A percentile compares a stretch with the other conserved stretches of the same genome.
Evolutionary conservation across 2,329 filamentous ascomycete species (phyloP).

Genomic region (Boeremia lycopersici): DNA sequence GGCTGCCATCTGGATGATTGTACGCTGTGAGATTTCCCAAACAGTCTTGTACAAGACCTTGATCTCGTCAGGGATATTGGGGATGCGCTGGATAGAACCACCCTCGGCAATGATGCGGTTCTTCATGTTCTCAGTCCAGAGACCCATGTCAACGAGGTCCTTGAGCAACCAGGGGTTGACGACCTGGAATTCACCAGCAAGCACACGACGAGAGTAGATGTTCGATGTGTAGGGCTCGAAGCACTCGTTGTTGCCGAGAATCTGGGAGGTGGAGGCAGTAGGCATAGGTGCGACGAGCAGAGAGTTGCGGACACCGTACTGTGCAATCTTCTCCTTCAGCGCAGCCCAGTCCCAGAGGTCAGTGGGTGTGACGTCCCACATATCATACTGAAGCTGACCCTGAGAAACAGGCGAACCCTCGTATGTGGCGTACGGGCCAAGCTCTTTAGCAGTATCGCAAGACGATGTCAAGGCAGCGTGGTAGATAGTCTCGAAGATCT

Average conservation of each 20-base stretch:
- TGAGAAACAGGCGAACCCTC: constrained; percentile 92
- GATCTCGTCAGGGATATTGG: constrained; percentile 93
- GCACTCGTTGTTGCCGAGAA: constrained; percentile 98
- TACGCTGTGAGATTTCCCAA: constrained; percentile 97
- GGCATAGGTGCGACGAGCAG: constrained; percentile 96
- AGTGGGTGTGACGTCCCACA: constrained; percentile 94
- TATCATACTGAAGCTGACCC: constrained; percentile 96
- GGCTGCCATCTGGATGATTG: constrained; percentile 95
- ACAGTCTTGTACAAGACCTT: constrained; percentile 99
- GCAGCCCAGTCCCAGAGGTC: constrained; percentile 96
- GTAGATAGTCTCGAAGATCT: constrained; percentile 99
- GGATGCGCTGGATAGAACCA: constrained; percentile 94
- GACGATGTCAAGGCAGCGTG: constrained; percentile 92
- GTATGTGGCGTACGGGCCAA: constrained; percentile 88
- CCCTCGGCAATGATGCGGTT: constrained; percentile 98
- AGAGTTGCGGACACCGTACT: constrained; percentile 94
- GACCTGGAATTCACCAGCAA: constrained; percentile 98
- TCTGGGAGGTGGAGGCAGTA: constrained; percentile 95
- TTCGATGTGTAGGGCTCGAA: constrained; percentile 99
- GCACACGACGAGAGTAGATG: constrained; percentile 97
- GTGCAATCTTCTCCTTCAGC: constrained; percentile 87
- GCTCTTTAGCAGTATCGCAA: constrained; percentile 78
- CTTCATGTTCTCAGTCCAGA: constrained; percentile 99
- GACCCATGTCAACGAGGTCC: constrained; percentile 94
- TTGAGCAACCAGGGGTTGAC: constrained; percentile 99